These are phyloP conservation scores for Cercospora berteroae DNA, from an alignment of 2,329 filamentous ascomycete species.

Conservation along the genomic window DNA sequence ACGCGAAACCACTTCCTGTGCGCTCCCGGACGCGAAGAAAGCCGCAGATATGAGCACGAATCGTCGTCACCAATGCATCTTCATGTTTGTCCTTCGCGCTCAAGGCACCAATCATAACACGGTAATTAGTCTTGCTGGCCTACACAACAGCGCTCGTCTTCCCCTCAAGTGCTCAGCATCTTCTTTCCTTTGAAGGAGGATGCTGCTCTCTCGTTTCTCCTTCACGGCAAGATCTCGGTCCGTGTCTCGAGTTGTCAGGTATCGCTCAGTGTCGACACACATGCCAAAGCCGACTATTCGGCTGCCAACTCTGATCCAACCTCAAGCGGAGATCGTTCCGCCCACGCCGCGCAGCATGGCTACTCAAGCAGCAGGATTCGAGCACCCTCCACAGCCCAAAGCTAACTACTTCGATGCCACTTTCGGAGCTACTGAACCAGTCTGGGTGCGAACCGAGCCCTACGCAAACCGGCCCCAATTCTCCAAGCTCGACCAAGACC, in stretches of 20 bases:
- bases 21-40: background rate
- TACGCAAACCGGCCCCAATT: slow-evolving; percentile 49
- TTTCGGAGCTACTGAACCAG: slow-evolving; percentile 52
- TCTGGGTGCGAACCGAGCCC: slow-evolving; percentile 54
- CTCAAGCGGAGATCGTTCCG: slow-evolving; percentile 4
- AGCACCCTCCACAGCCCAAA: slow-evolving; percentile 17
- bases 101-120: background rate
- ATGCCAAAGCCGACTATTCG: slow-evolving; percentile 7
- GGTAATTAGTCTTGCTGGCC: background rate
- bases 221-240: background rate
- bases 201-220: background rate
- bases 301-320: background rate
- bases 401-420: slow-evolving; percentile 44
- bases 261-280: background rate
- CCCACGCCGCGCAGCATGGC: slow-evolving; percentile 18
- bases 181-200: background rate
- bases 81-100: background rate
- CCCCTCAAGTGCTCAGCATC: background rate
- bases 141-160: background rate
- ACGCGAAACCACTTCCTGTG: background rate
- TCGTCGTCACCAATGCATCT: background rate
- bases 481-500: slow-evolving; percentile 43
- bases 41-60: background rate
- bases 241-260: background rate
- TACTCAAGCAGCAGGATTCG: slow-evolving; percentile 2